Percentiles rank a stretch among this genome's conserved stretches.
Evolutionary conservation across 352 stramenopile genomes (phyloP).

Genomic region (Phytophthora ramorum): DNA sequence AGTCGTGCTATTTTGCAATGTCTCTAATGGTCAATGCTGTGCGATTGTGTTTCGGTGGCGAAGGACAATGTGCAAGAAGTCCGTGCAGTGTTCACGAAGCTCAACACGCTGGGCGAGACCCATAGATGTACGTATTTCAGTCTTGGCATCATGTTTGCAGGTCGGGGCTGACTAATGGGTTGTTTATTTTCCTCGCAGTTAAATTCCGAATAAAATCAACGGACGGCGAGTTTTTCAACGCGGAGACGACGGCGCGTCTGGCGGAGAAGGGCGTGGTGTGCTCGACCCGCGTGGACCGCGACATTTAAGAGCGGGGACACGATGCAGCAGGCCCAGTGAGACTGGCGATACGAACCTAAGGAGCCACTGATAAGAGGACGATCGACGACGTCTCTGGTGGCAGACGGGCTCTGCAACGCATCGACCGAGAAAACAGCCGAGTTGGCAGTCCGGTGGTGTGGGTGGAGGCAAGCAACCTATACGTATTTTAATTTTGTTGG

Average conservation of each 20-base stretch:
- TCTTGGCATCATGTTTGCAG: constrained; percentile 7
- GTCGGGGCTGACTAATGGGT: constrained; percentile 1
- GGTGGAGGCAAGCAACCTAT: constrained; percentile 30
- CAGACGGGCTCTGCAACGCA: constrained; percentile 20
- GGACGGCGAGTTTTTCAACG: constrained; percentile 79
- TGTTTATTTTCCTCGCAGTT: constrained; percentile 48
- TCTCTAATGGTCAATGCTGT: constrained; percentile 11
- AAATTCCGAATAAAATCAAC: constrained; percentile 85
- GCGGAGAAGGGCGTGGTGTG: constrained; percentile 79
- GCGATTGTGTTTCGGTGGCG: constrained; percentile 18
- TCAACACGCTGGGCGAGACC: constrained; percentile 69
- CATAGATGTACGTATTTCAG: constrained; percentile 64
- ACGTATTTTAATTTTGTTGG: constrained; percentile 39
- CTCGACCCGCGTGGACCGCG: constrained; percentile 77
- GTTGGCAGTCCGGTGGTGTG: background rate
- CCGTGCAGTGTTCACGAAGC: constrained; percentile 66
- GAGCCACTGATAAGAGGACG: constrained; percentile 7
- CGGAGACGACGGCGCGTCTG: constrained; percentile 75
- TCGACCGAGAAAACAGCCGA: constrained; percentile 15
- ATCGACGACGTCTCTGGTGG: constrained; percentile 9
- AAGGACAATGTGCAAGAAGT: constrained; percentile 71
- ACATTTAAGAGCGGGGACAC: constrained; percentile 44
- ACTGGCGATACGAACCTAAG: constrained; percentile 11
- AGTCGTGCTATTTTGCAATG: constrained; percentile 2
- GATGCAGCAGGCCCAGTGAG: constrained; percentile 16